Evolutionary conservation across 163 green algal species (phyloP), one percentile per base, ranked within the genome.

Genomic region (Trebouxia gelatinosa): DNA sequence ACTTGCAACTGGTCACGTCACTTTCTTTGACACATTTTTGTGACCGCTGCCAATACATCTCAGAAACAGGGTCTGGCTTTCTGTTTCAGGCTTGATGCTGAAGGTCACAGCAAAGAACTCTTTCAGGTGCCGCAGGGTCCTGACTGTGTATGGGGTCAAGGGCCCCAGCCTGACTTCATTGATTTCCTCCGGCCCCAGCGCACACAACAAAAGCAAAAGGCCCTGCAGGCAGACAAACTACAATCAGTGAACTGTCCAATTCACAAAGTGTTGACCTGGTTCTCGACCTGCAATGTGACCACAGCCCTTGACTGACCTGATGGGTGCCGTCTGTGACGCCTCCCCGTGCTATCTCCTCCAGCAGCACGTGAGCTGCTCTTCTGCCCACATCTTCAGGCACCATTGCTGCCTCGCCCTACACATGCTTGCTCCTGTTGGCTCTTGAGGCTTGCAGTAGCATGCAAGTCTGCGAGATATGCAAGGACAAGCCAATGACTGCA

Each of bases 81-180:
- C 84, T 21, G 82, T 70, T 77, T 99, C 95, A 0, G 95, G 88
- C 43, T 86, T 84, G 65, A 99, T 88, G 81, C 84, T 90, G 84
- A 98, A 99, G 51, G 86, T 90, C 5, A 99, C 92, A 1, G 90
- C 90, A 40, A 99, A 91, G 66, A 99, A 94, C 19, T 97, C 94
- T 13, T 87, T 86, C 0, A 98, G 68, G 78, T 94, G 87, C 0
- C 96, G 90, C 87, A 99, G 84, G 37, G 90, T 96, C 35, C 81
- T 81, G 23, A 99, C 92, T 9, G 94, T 89, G 57, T 95, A 84
- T 2, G 92, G 89, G 11, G 95, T 95, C 13, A 99, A 86, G 13
- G 92, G 94, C 0, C 96, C 96, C 50, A 98, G 75, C 43, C 96
- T 85, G 32, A 98, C 87, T 71, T 91, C 81, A 70, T 84, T 94